phyloP scores from a whole-genome alignment of 371 early-diverging fungal genomes.

The Rhizomucor miehei region DNA sequence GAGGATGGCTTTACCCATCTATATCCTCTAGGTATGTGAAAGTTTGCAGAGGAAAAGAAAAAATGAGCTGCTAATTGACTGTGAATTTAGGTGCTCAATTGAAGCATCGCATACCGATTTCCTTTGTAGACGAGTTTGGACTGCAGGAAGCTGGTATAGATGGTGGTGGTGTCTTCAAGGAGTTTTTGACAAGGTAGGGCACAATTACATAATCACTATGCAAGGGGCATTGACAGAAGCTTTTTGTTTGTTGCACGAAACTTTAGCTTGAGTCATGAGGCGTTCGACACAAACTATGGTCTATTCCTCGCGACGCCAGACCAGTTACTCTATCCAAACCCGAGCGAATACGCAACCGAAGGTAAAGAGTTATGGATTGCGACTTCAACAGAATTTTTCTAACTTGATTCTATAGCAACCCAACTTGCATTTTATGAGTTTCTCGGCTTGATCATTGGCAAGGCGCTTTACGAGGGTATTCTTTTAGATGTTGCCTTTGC shows the following conservation, averaged over 20 bases:
- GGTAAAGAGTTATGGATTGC: constrained; percentile 22
- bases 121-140: constrained; percentile 84
- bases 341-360: constrained; percentile 57
- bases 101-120: constrained; percentile 78
- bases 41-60: constrained; percentile 1
- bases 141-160: constrained; percentile 92
- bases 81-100: constrained; percentile 50
- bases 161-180: constrained; percentile 84
- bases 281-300: constrained; percentile 80
- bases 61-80: constrained; percentile 1
- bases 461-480: constrained; percentile 92
- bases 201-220: neutral
- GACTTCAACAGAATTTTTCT: neutral
- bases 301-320: constrained; percentile 76
- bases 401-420: constrained; percentile 23
- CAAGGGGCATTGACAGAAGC: neutral
- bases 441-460: constrained; percentile 89
- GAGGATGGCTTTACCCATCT: constrained; percentile 84
- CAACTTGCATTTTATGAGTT: constrained; percentile 79
- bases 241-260: constrained; percentile 4
- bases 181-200: constrained; percentile 72
- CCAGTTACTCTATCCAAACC: constrained; percentile 80
- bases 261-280: constrained; percentile 65
- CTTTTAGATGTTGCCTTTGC: constrained; percentile 92
- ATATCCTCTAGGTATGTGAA: constrained; percentile 46